Percentiles rank a stretch among this genome's conserved stretches.
Evolutionary conservation across 2,329 filamentous ascomycete species (phyloP).

Genomic region (Colletotrichum sp.): DNA sequence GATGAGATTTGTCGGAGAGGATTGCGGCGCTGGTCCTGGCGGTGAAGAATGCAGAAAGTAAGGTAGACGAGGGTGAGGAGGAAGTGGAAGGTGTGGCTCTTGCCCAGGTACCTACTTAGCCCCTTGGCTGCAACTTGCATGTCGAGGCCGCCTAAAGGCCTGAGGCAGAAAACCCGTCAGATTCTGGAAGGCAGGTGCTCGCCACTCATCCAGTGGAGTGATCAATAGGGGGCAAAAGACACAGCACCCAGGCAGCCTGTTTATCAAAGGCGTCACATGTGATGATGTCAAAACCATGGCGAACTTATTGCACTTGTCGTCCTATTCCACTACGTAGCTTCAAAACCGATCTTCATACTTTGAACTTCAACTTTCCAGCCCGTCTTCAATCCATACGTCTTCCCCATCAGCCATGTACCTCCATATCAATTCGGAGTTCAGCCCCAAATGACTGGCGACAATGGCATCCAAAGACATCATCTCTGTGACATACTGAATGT

Average conservation of each 20-base stretch:
- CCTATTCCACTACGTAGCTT: background rate
- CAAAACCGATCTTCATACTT: background rate
- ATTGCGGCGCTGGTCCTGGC: background rate
- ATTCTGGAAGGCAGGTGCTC: background rate
- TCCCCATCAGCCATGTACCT: background rate
- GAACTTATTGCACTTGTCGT: background rate
- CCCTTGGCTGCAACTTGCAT: background rate
- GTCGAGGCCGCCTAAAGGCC: background rate
- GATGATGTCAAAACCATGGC: background rate
- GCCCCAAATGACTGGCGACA: background rate
- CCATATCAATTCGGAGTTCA: background rate
- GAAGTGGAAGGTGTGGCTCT: background rate
- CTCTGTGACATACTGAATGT: background rate
- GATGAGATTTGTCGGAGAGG: background rate
- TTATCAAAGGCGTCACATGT: background rate
- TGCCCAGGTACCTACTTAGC: background rate
- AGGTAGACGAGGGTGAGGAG: background rate
- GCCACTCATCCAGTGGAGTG: background rate
- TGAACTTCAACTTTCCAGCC: background rate
- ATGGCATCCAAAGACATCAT: background rate
- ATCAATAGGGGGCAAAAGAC: background rate
- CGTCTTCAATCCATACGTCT: background rate
- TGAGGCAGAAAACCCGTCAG: background rate
- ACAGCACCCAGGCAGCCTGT: background rate
- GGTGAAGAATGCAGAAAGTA: background rate